Conservation (phyloP, 1,284 basidiomycete species). For the Fomitopsis palustris region DNA sequence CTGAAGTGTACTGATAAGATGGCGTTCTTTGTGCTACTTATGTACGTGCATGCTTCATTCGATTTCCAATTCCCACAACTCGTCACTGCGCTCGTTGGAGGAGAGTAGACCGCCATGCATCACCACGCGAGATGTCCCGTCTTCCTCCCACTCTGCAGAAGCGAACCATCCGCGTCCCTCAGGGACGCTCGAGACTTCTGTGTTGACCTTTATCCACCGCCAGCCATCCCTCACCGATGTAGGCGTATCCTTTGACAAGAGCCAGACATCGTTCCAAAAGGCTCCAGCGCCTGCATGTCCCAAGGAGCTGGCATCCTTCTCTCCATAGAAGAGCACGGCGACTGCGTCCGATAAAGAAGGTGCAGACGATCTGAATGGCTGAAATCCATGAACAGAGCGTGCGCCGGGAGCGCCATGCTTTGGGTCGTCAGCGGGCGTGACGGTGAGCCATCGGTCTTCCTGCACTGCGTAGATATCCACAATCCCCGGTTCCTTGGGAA, state of each 20-base stretch:
- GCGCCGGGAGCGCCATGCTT: slow-evolving; percentile 22
- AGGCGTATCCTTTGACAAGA: slow-evolving; percentile 16
- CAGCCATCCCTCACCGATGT: slow-evolving; percentile 11
- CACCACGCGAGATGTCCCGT: slow-evolving; percentile 14
- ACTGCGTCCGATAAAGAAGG: slow-evolving; percentile 14
- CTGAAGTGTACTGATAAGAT: neutral
- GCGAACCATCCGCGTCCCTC: slow-evolving; percentile 25
- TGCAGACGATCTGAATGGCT: slow-evolving; percentile 14
- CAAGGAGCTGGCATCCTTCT: slow-evolving; percentile 27
- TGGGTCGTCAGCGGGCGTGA: slow-evolving; percentile 17
- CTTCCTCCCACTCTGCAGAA: slow-evolving; percentile 15
- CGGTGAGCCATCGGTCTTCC: slow-evolving; percentile 21
- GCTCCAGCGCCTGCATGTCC: slow-evolving; percentile 31
- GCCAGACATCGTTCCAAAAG: slow-evolving; percentile 33
- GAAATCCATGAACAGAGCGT: slow-evolving; percentile 27
- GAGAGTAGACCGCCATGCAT: slow-evolving; percentile 22
- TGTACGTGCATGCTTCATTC: slow-evolving; percentile 10
- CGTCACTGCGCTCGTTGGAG: slow-evolving; percentile 21
- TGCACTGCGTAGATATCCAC: slow-evolving; percentile 28
- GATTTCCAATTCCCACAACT: slow-evolving; percentile 23
- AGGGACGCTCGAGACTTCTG: slow-evolving; percentile 3
- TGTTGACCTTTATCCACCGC: slow-evolving; percentile 16
- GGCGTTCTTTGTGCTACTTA: neutral
- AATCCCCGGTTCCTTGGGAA: slow-evolving; percentile 21
- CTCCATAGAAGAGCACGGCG: slow-evolving; percentile 30